A percentile compares a stretch with the other conserved stretches of the same genome.
phyloP scores from a whole-genome alignment of 225 moss, liverwort and hornwort genomes.

The Thuidium tamariscinum region DNA sequence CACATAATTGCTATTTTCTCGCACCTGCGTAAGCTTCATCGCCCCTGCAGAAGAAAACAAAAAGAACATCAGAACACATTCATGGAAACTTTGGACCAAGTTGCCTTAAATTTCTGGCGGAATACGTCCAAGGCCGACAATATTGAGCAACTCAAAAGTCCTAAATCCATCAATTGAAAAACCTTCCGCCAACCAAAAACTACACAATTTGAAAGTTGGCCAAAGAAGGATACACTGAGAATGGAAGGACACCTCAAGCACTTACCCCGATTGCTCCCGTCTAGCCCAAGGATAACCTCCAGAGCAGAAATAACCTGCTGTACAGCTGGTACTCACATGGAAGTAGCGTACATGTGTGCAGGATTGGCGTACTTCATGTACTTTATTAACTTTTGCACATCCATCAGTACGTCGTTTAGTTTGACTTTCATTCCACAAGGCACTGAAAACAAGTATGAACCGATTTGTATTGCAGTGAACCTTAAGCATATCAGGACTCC shows the following conservation, averaged over 20 bases:
- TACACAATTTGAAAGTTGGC: neutral
- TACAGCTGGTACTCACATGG: slow-evolving; percentile 91
- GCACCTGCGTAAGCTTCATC: slow-evolving; percentile 62
- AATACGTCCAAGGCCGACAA: neutral
- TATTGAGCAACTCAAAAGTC: neutral
- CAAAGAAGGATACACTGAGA: neutral
- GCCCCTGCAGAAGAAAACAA: slow-evolving; percentile 43
- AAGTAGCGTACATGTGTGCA: slow-evolving; percentile 81
- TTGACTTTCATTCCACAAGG: neutral
- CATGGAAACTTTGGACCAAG: neutral
- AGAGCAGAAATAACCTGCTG: slow-evolving; percentile 96
- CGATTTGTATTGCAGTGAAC: neutral
- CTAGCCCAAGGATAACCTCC: slow-evolving; percentile 68
- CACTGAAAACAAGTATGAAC: neutral
- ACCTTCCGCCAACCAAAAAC: neutral
- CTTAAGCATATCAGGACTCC: neutral
- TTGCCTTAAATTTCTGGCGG: neutral
- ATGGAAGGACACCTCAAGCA: neutral
- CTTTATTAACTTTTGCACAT: slow-evolving; percentile 60
- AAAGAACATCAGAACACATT: neutral
- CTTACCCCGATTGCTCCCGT: slow-evolving; percentile 76
- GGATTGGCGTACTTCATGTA: slow-evolving; percentile 66
- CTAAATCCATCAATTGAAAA: neutral
- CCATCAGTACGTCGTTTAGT: neutral
- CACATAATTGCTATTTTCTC: slow-evolving; percentile 90